These are phyloP conservation scores for Phytophthora quininea DNA, from an alignment of 352 stramenopile genomes.

Conservation along the genomic window DNA sequence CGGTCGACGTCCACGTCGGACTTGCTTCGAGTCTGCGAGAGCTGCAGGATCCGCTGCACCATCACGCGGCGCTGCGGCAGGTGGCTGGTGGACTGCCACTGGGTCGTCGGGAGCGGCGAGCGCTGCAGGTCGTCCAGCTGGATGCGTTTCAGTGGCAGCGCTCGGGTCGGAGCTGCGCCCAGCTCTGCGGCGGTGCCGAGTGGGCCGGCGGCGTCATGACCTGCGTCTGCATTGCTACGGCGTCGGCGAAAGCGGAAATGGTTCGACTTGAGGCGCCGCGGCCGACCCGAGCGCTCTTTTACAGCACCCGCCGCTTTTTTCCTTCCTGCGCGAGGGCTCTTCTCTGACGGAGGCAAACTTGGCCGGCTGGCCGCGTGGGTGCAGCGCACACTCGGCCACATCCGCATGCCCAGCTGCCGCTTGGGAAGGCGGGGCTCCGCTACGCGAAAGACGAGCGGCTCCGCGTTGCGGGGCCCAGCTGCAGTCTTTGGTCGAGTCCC, in stretches of 20 bases:
- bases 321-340: conserved; percentile 17
- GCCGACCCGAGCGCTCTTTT: conserved; percentile 28
- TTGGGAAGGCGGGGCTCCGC: conserved; percentile 29
- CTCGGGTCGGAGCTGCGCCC: conserved; percentile 39
- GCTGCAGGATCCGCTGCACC: conserved; percentile 73
- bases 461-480: neutral
- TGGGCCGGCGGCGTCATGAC: conserved; percentile 29
- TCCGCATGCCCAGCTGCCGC: conserved; percentile 37
- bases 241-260: conserved; percentile 27
- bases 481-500: conserved; percentile 1
- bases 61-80: conserved; percentile 68
- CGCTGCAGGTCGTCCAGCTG: conserved; percentile 7
- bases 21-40: conserved; percentile 44
- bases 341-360: conserved; percentile 22
- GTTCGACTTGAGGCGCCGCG: conserved; percentile 16
- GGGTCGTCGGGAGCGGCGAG: conserved; percentile 8
- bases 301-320: conserved; percentile 27
- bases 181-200: conserved; percentile 28
- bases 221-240: conserved; percentile 20
- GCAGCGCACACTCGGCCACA: conserved; percentile 28
- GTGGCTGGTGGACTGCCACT: conserved; percentile 67
- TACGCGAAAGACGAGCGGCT: conserved; percentile 35
- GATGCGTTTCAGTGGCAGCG: conserved; percentile 28
- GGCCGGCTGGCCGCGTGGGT: conserved; percentile 23
- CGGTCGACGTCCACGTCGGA: conserved; percentile 13